Evolutionary conservation across 176 grass and related monocot species (phyloP).

Genomic region (Phragmites australis): DNA sequence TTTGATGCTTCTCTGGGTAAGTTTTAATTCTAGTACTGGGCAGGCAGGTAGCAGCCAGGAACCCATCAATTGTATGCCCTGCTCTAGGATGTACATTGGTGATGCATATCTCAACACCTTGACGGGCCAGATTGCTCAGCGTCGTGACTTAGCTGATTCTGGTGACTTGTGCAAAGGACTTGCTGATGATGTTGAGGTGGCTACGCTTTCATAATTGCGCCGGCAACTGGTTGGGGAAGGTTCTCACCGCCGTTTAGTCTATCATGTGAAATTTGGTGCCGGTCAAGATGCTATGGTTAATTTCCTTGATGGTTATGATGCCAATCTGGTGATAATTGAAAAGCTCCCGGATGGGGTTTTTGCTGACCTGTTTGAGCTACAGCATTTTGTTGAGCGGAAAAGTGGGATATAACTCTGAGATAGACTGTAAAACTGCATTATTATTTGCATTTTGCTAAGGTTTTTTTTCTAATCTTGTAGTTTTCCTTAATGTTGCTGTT

Average conservation of each 20-base stretch:
- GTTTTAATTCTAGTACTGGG: constrained; percentile 17
- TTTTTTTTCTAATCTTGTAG: constrained; percentile 40
- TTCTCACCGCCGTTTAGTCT: constrained; percentile 74
- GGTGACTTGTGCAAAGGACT: constrained; percentile 43
- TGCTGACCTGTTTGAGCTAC: constrained; percentile 89
- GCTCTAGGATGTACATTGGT: constrained; percentile 44
- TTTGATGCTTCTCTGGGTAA: background rate
- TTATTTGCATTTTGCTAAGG: background rate
- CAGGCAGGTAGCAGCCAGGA: constrained; percentile 26
- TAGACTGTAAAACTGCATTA: background rate
- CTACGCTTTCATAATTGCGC: constrained; percentile 36
- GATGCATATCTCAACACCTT: background rate
- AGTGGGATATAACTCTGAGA: constrained; percentile 36
- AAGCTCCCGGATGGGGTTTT: constrained; percentile 71
- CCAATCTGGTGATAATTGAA: constrained; percentile 69
- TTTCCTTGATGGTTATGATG: constrained; percentile 51
- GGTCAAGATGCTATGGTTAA: constrained; percentile 32
- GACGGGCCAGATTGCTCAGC: constrained; percentile 9
- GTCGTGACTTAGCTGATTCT: constrained; percentile 27
- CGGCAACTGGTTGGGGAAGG: constrained; percentile 72
- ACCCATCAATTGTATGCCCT: constrained; percentile 44
- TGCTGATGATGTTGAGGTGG: constrained; percentile 21
- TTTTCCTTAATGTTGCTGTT: constrained; percentile 65
- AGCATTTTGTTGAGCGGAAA: constrained; percentile 67
- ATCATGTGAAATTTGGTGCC: constrained; percentile 49